Evolutionary conservation across 768 basidiomycete species (phyloP), one percentile per base, ranked within the genome.

Genomic region (Amylocystis lapponica): DNA sequence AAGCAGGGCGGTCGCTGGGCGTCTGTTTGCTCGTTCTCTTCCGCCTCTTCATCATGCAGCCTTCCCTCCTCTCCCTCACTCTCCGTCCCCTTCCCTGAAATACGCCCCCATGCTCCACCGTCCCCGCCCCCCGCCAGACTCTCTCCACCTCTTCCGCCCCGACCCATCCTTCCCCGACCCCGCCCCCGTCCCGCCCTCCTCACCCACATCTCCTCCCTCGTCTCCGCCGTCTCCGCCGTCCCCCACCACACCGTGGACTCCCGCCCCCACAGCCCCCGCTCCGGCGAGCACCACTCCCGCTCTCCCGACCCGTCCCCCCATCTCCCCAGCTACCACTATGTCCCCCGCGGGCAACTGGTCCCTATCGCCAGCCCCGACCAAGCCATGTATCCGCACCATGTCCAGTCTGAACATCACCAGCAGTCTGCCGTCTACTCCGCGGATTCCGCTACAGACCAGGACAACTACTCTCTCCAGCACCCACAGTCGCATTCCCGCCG

Each of bases 281-380:
- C 31, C 17, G 25, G 25, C 41, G 41, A 48, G 25, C 42, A 25
- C 27, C 38, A 30, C 34, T 19, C 32, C 25, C 42, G 37, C 45
- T 41, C 47, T 26, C 46, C 49, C 35, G 27, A n/a, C 32, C 19
- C 32, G 23, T 17, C 41, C 33, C 41, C 33, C 25, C 30, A 20
- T 36, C 25, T 39, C 35, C 14, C 48, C 39, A 30, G 14, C 38
- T 49, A 39, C 49, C 47, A 44, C 45, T 54, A 54, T 54, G 53
- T 50, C 49, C 49, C 45, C 45, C 47, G 53, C 48, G 46, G 35
- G 17, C 51, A 40, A 12, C 51, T 42, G 35, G 45, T 39, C 37
- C 48, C 41, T n/a, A n/a, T n/a, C 9, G 30, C 32, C 34, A 38
- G 43, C 35, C 37, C 48, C 41, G 38, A 36, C 21, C 36, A 45